Base-by-base conservation (phyloP, 2,329 filamentous ascomycete genomes). In the Fusarium nodosum region DNA sequence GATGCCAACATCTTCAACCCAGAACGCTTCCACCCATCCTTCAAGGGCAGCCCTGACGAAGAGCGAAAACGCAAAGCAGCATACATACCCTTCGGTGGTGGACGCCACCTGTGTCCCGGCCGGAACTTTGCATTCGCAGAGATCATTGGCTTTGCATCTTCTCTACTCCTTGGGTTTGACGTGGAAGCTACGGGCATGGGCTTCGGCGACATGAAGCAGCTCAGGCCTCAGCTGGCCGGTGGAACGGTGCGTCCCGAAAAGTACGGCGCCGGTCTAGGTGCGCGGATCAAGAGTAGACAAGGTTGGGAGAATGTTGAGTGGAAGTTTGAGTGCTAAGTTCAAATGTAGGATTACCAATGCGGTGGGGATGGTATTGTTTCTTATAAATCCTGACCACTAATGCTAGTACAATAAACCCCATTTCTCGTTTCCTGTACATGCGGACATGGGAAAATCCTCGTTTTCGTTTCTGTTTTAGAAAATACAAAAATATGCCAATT, bases 71-170 rank as follows among this genome's bases (percentile, higher is more conserved):
- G 64, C 18, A 74, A 71, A 45, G 71, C 65, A 5, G 74, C 74
- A 1, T 77, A 71, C 16, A 65, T 75, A 22, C 77, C 78, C 1
- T 80, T 79, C 46, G 78, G 78, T 1, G 78, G 77, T 1, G 78
- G 78, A 1, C 72, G 66, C 2, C 76, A 79, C 47, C 63, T 77
- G 1, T 80, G 77, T 42, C 79, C 79, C 0, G 79, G 79, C 1
- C 56, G 78, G 1, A 74, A 77, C 57, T 76, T 81, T 56, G 79
- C 79, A 0, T 76, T 75, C 36, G 70, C 74, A 2, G 77, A 80
- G 69, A 79, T 75, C 16, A 44, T 80, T 2, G 76, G 76, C 8
- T 73, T 80, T 45, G 67, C 74, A 44, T 64, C 68, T 5, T 53
- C 74, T 2, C 24, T 80, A 18, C 39, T 79, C 18, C 52, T 79